phyloP scores from a whole-genome alignment of 441 rosid species.

The Adansonia gregorii region DNA sequence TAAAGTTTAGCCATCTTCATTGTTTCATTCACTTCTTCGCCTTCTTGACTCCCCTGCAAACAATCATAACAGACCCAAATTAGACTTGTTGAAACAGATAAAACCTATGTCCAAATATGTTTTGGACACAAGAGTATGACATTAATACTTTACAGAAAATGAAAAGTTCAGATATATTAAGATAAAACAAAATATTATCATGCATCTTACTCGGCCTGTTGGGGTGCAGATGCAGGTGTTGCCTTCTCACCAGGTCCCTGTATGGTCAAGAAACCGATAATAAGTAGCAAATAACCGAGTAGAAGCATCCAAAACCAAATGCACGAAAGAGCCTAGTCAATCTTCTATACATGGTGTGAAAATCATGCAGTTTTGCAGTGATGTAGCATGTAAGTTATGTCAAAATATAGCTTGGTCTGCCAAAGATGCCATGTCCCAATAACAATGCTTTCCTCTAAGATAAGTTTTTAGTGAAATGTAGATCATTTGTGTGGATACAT shows the following conservation, averaged over 20 bases:
- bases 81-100: background rate
- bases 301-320: background rate
- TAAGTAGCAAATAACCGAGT: background rate
- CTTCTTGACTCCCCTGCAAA: slow-evolving; percentile 51
- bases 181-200: background rate
- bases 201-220: slow-evolving; percentile 40
- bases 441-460: background rate
- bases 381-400: background rate
- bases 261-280: background rate
- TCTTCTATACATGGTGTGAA: too few relatives aligned
- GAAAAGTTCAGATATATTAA: background rate
- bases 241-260: slow-evolving; percentile 59
- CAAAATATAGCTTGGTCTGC: background rate
- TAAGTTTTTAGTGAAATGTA: background rate
- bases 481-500: background rate
- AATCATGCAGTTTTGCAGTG: background rate
- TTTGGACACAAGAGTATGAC: background rate
- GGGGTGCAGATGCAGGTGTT: slow-evolving; percentile 43
- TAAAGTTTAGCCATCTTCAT: background rate
- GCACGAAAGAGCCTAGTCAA: background rate
- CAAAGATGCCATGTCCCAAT: background rate
- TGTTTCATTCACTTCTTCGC: slow-evolving; percentile 44
- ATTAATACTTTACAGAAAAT: background rate
- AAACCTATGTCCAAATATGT: background rate
- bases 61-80: background rate